Conservation (phyloP, 257 asterid species). For the Scutellaria baicalensis region DNA sequence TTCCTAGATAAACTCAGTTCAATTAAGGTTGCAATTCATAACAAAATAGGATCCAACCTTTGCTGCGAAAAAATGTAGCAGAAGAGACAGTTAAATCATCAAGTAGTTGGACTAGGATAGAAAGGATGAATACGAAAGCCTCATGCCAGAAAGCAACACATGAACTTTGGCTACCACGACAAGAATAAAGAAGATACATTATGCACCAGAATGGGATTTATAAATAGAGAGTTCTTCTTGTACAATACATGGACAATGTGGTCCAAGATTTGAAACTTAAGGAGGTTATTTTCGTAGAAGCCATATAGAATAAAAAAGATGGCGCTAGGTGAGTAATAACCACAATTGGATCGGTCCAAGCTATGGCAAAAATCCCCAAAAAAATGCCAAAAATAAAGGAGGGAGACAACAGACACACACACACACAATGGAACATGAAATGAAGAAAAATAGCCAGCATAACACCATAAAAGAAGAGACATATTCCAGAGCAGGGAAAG, state of each 20-base stretch:
- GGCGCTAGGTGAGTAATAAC: not conserved
- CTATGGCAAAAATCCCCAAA: not conserved
- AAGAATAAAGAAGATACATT: not conserved
- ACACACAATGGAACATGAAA: not conserved
- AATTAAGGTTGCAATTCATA: not conserved
- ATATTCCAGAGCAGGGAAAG: not conserved
- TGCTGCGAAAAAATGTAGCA: not conserved
- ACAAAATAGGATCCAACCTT: not conserved
- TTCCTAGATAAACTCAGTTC: not conserved
- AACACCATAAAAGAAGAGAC: not conserved
- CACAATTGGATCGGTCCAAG: not conserved
- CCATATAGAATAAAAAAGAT: not conserved
- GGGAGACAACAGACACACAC: not conserved
- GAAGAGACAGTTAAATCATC: not conserved
- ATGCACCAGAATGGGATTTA: no score
- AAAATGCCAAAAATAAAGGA: not conserved
- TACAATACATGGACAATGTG: not conserved
- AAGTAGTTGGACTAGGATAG: not conserved
- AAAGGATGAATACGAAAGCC: not conserved
- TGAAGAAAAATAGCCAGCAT: not conserved
- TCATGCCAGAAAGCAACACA: not conserved
- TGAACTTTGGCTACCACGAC: not conserved
- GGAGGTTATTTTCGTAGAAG: not conserved
- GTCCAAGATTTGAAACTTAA: not conserved
- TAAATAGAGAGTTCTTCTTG: no score